phyloP scores from a whole-genome alignment of 2,329 filamentous ascomycete genomes.

The Pseudogymnoascus sp. region DNA sequence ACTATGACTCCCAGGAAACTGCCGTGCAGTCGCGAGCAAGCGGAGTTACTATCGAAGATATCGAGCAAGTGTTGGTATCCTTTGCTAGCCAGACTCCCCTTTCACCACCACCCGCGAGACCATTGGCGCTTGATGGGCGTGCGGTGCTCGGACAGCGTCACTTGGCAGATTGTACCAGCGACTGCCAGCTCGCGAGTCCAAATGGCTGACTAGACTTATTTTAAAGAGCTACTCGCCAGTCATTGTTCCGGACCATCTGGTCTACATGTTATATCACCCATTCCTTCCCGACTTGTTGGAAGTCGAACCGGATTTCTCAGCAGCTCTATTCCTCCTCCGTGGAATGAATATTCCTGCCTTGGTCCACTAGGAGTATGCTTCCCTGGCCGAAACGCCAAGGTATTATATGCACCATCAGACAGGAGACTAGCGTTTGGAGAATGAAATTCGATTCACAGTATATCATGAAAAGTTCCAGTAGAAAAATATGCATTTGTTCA shows the following conservation, averaged over 20 bases:
- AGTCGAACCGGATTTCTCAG: neutral
- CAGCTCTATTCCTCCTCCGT: neutral
- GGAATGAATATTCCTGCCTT: slow-evolving; percentile 5
- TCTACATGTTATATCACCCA: slow-evolving; percentile 3
- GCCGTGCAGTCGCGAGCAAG: slow-evolving; percentile 12
- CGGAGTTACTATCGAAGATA: slow-evolving; percentile 61
- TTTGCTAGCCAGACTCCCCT: slow-evolving; percentile 63
- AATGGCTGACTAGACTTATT: slow-evolving; percentile 80
- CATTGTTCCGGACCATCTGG: slow-evolving; percentile 46
- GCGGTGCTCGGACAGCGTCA: slow-evolving; percentile 29
- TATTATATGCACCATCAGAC: neutral
- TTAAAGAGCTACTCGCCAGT: slow-evolving; percentile 70
- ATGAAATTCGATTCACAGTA: too few relatives aligned
- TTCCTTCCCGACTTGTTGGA: neutral
- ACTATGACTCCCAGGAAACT: slow-evolving; percentile 9
- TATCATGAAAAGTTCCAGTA: neutral
- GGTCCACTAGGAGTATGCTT: neutral
- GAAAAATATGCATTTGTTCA: neutral
- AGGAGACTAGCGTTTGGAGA: too few relatives aligned
- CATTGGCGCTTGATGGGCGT: neutral
- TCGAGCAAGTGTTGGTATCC: slow-evolving; percentile 59
- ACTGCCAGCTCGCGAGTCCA: slow-evolving; percentile 62
- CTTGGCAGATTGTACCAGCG: slow-evolving; percentile 53
- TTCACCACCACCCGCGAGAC: slow-evolving; percentile 44
- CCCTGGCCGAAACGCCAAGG: neutral